Base-by-base conservation (phyloP, 345 rosid genomes). In the Camelina sativa region DNA sequence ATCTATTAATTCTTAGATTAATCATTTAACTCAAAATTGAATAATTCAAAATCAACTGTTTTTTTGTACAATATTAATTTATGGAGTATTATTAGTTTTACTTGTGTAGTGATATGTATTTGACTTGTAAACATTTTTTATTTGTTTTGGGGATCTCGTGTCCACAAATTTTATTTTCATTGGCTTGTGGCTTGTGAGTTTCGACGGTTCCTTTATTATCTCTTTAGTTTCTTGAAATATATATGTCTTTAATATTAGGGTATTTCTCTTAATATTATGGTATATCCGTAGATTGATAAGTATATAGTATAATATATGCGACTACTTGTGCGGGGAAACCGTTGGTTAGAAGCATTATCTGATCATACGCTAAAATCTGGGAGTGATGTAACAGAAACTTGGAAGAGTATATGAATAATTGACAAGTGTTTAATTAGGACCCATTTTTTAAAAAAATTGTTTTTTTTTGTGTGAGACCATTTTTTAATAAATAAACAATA, bases 401-500 rank as follows among this genome's bases (percentile, higher is more conserved):
- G 53, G 73, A 66, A 38, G 67, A 50, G 51, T 58, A 48, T 52
- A 13, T 62, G 60, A 32, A 69, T 62, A 54, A 55, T 55, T 69
- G 80, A 76, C 71, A 76, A 76, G 65, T 63, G 65, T 38, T 54
- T 62, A 23, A 1, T 23, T 23, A 1, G 65, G 75, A 44, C 65
- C 35, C 44, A 44, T 54, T 62, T n/a, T n/a, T 76, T 1, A 22
- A 22, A 22, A 22, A 22, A 22, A 22, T 1, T 22, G 22, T 23
- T 20, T 13, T 34, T 7, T 15, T 34, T 7, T 57, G 4, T 57
- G 6, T 9, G 5, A 2, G 13, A 16, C 4, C 3, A 30, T 16
- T 2, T 8, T 28, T 15, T 17, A 3, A 28, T n/a, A 1, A 19
- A 25, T 48, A 59, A 32, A 44, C 11, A 35, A 46, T 34, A 5